A percentile compares a stretch with the other conserved stretches of the same genome.
Evolutionary conservation across 176 grass and related monocot genomes (phyloP).

Genomic region (Aegilops bicornis): DNA sequence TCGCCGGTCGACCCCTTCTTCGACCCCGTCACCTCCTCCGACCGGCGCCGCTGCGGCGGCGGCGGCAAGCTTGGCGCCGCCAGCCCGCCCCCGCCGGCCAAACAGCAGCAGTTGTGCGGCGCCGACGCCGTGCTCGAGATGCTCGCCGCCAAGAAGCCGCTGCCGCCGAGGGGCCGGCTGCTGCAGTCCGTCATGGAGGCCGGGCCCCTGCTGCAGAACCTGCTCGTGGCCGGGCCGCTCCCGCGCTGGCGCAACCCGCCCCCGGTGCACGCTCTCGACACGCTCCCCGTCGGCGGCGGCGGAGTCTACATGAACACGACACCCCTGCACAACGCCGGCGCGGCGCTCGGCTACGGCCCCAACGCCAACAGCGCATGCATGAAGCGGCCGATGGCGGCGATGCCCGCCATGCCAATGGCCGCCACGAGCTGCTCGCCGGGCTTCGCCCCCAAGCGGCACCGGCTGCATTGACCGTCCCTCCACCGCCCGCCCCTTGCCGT

Average conservation of each 20-base stretch:
- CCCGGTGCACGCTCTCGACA: conserved; percentile 53
- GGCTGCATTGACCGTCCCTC: conserved; percentile 37
- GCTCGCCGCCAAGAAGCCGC: conserved; percentile 48
- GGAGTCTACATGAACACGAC: neutral
- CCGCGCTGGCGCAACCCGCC: conserved; percentile 87
- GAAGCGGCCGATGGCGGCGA: conserved; percentile 37
- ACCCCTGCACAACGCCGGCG: neutral
- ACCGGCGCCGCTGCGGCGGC: conserved; percentile 19
- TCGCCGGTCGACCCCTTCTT: conserved; percentile 73
- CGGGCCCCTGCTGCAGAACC: conserved; percentile 68
- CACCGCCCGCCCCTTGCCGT: neutral
- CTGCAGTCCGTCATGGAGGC: conserved; percentile 73
- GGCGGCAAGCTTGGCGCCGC: conserved; percentile 17
- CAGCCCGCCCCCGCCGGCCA: neutral
- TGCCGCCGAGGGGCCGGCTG: conserved; percentile 63
- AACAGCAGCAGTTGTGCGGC: neutral
- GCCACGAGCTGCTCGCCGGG: conserved; percentile 25
- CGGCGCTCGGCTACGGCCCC: conserved; percentile 3
- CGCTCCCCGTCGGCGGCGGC: conserved; percentile 18
- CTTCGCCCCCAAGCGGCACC: conserved; percentile 43
- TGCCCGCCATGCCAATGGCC: conserved; percentile 13
- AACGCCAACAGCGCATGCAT: conserved; percentile 6
- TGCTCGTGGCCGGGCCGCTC: conserved; percentile 73
- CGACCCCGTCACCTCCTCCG: conserved; percentile 65
- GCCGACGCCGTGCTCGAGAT: conserved; percentile 41